Base-by-base conservation (phyloP, 2,329 filamentous ascomycete genomes). In the Alternaria triticimaculans region DNA sequence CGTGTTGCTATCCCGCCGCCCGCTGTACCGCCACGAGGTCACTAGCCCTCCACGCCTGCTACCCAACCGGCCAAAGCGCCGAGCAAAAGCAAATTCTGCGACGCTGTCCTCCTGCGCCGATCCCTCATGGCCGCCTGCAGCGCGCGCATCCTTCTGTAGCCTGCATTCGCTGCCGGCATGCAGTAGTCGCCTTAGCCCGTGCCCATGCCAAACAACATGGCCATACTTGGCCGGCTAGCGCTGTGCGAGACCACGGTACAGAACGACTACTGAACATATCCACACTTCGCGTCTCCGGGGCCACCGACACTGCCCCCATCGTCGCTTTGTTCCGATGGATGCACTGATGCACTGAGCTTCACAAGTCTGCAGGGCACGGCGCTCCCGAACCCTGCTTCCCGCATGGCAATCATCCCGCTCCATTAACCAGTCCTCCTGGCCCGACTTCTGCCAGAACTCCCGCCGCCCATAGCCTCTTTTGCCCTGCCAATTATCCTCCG, bases 21-120 rank as follows among this genome's bases (percentile, higher is more conserved):
- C 68, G 70, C 66, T 68, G 70, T 65, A 62, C 69, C 72, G 72
- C 73, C 73, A 74, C 72, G 72, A 74, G 72, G 72, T 58, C 67
- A 51, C 62, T 51, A 55, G 60, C 60, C 53, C 69, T 63, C 60
- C 49, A 55, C 58, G 60, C 55, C 67, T 65, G 60, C 57, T 63
- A 62, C 64, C 69, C 68, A 74, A 71, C 71, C 72, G 66, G 68
- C 67, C 59, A 60, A 15, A 60, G 63, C 66, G 64, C 70, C 67
- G 72, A 66, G 50, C 33, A 57, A 55, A 63, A 58, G 59, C 67
- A 62, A 54, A 33, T 23, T 56, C 48, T 60, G 55, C 57, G 23
- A 55, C 43, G 48, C 37, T 44, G 55, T 25, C 20, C n/a, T 57
- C 53, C 44, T 21, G 50, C 44, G 64, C 50, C 58, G 62, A 64